A percentile compares a stretch with the other conserved stretches of the same genome.
Evolutionary conservation across 1,284 basidiomycete genomes (phyloP).

Genomic region (Ganoderma resinaceum): DNA sequence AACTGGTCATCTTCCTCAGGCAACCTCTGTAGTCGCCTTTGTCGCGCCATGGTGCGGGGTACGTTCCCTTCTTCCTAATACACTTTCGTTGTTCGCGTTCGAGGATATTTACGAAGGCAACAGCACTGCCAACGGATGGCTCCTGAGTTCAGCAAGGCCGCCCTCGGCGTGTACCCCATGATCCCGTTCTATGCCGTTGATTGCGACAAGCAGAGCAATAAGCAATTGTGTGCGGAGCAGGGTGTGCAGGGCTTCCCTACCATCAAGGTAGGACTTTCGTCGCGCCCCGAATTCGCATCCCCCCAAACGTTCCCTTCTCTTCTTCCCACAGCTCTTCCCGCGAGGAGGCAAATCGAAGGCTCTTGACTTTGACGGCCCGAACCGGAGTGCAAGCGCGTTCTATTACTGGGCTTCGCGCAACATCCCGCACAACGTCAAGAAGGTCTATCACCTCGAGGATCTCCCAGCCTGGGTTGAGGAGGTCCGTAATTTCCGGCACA

Average conservation of each 20-base stretch:
- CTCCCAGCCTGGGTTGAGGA: slow-evolving; percentile 68
- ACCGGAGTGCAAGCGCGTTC: slow-evolving; percentile 78
- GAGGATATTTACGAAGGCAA: slow-evolving; percentile 10
- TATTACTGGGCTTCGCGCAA: slow-evolving; percentile 80
- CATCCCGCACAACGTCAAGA: slow-evolving; percentile 74
- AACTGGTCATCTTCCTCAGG: slow-evolving; percentile 45
- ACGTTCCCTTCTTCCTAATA: slow-evolving; percentile 39
- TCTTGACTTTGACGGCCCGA: slow-evolving; percentile 72
- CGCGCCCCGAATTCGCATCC: slow-evolving; percentile 8
- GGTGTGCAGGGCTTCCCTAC: slow-evolving; percentile 95
- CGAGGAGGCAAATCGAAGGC: slow-evolving; percentile 70
- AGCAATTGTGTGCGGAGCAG: slow-evolving; percentile 82
- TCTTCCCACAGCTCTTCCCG: slow-evolving; percentile 68
- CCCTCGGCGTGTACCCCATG: slow-evolving; percentile 80
- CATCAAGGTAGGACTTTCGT: slow-evolving; percentile 63
- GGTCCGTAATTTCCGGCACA: slow-evolving; percentile 46
- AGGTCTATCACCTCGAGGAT: slow-evolving; percentile 66
- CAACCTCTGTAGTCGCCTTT: slow-evolving; percentile 84
- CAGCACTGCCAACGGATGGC: slow-evolving; percentile 89
- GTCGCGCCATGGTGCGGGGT: slow-evolving; percentile 92
- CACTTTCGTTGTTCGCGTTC: not conserved
- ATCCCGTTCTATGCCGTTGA: slow-evolving; percentile 92
- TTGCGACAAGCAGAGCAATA: slow-evolving; percentile 88
- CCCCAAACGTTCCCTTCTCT: slow-evolving; percentile 13
- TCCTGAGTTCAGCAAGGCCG: slow-evolving; percentile 88